Conservation (phyloP, 257 asterid genomes). For the Solanum lycopersicoides region DNA sequence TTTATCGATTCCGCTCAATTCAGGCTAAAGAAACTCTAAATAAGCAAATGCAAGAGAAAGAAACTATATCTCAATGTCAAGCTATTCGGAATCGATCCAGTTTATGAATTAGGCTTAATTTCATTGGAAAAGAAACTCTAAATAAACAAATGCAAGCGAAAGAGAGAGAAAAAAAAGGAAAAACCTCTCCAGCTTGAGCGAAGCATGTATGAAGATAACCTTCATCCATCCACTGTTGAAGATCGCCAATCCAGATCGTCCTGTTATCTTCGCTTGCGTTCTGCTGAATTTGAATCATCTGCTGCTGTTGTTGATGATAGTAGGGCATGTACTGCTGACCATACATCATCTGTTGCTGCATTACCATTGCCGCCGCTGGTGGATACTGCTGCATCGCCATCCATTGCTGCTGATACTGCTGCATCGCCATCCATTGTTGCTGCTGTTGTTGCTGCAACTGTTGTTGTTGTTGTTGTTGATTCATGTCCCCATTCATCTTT, state of each 20-base stretch:
- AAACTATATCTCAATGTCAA: neutral
- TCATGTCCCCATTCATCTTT: slow-evolving; percentile 1
- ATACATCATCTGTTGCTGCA: slow-evolving; percentile 80
- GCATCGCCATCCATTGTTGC: slow-evolving; percentile 91
- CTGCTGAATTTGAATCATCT: slow-evolving; percentile 24
- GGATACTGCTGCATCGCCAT: slow-evolving; percentile 71
- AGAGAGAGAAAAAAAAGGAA: neutral
- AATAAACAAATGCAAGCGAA: neutral
- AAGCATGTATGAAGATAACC: slow-evolving; percentile 72
- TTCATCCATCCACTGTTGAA: slow-evolving; percentile 98
- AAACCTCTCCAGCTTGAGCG: slow-evolving; percentile 67
- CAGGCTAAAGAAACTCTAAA: neutral
- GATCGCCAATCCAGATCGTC: slow-evolving; percentile 99
- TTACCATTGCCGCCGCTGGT: slow-evolving; percentile 56
- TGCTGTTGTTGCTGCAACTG: slow-evolving; percentile 34
- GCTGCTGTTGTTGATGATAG: slow-evolving; percentile 40
- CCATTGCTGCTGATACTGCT: slow-evolving; percentile 87
- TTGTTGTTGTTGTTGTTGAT: neutral
- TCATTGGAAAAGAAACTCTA: neutral
- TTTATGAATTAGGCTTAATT: neutral
- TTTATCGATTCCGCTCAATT: neutral
- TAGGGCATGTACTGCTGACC: slow-evolving; percentile 69
- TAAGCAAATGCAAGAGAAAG: neutral
- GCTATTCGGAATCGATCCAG: neutral
- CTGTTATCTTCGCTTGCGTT: slow-evolving; percentile 68